Base-by-base conservation (phyloP, 768 basidiomycete species). In the Kwoniella botswanensis region DNA sequence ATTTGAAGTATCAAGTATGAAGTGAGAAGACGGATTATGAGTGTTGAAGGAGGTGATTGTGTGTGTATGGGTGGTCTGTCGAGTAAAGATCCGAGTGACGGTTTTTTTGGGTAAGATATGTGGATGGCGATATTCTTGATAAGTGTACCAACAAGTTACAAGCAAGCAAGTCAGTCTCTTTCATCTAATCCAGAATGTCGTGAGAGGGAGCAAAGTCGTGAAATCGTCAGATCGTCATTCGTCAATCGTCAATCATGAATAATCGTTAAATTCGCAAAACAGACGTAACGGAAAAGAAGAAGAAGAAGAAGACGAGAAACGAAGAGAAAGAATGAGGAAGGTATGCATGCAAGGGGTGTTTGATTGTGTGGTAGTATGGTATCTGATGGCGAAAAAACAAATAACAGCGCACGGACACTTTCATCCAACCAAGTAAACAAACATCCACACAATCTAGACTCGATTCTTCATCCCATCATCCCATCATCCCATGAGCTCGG, bases 351-450 rank as follows among this genome's bases (percentile, higher is more conserved):
- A n/a, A 22, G 54, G 52, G 12, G 52, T 42, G 44, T 63, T 22
- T 22, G 62, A 29, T 44, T 52, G 62, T 50, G 46, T 43, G 60
- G 18, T 43, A 17, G 41, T 62, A 46, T 62, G 21, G 50, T 60
- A 21, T 42, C 11, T 62, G 35, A 22, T 43, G 60, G 18, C n/a
- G 29, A 65, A 17, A 9, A 55, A 65, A 55, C 54, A 17, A 29
- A 54, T 26, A 42, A 21, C n/a, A 57, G 22, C 64, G 64, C 64
- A 65, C 64, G 56, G 64, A 56, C 64, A 41, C 55, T 65, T 21
- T 65, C 64, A 65, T 56, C 55, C 64, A 65, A 65, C 64, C 17
- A 54, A n/a, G 22, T 56, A 65, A 43, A 65, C 63, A 63, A 11
- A 29, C 29, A 12, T 29, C n/a, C 26, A 65, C 50, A 56, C 35